Evolutionary conservation across 495 filamentous ascomycete genomes (phyloP).

Genomic region (Penicillium turbatum): DNA sequence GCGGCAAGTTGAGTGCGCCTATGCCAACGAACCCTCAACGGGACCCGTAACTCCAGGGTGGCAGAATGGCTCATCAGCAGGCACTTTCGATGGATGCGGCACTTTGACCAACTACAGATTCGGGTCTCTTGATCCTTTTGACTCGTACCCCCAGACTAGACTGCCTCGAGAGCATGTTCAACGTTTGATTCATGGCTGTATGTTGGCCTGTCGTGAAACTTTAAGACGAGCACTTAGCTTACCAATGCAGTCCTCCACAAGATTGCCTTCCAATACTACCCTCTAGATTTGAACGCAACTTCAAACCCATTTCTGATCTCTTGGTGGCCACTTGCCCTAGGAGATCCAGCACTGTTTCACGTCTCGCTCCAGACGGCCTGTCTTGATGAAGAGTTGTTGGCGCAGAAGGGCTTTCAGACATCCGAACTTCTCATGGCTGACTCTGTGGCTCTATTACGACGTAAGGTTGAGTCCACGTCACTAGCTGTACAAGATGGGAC

Average conservation of each 20-base stretch:
- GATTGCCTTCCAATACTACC: constrained; percentile 53
- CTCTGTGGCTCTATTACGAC: constrained; percentile 43
- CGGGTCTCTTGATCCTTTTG: constrained; percentile 45
- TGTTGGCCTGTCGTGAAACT: constrained; percentile 10
- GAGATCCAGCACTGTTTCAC: constrained; percentile 49
- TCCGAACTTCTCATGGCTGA: constrained; percentile 52
- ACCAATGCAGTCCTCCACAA: constrained; percentile 41
- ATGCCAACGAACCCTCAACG: constrained; percentile 45
- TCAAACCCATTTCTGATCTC: constrained; percentile 52
- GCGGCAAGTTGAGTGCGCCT: constrained; percentile 38
- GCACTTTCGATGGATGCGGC: neutral
- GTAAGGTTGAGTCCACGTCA: constrained; percentile 38
- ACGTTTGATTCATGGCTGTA: constrained; percentile 49
- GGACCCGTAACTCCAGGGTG: constrained; percentile 13
- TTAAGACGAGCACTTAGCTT: constrained; percentile 6
- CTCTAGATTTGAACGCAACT: constrained; percentile 42
- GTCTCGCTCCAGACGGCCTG: constrained; percentile 52
- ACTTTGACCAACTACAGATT: constrained; percentile 18
- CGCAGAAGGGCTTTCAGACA: constrained; percentile 42
- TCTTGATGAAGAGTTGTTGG: constrained; percentile 47
- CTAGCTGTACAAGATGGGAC: constrained; percentile 51
- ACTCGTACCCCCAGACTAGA: constrained; percentile 48
- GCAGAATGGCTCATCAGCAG: constrained; percentile 8
- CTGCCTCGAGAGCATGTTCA: constrained; percentile 43
- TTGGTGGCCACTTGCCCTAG: constrained; percentile 51